Conservation (phyloP, 2,329 filamentous ascomycete species). For the Apiospora marii region DNA sequence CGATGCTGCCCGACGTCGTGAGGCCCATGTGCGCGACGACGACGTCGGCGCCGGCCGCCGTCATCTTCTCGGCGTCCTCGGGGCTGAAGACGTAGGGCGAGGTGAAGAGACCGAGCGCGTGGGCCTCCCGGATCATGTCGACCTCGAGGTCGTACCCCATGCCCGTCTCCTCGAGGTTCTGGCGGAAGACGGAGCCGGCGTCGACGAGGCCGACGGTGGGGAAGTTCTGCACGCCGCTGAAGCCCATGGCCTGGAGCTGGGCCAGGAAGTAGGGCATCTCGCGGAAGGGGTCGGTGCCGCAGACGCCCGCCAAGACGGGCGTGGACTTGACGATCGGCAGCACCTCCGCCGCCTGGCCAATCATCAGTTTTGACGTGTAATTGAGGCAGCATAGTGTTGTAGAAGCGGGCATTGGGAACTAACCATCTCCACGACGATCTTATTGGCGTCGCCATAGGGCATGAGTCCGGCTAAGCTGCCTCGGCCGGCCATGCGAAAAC, state of each 20-base stretch:
- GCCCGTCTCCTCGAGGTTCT: slow-evolving; percentile 74
- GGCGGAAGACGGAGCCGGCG: slow-evolving; percentile 63
- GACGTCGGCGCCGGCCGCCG: slow-evolving; percentile 69
- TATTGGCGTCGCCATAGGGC: slow-evolving; percentile 76
- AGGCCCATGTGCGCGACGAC: slow-evolving; percentile 74
- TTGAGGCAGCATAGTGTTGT: no score
- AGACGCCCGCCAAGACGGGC: slow-evolving; percentile 75
- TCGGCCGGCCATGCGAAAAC: slow-evolving; percentile 76
- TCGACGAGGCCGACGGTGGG: slow-evolving; percentile 77
- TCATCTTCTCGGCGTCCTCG: slow-evolving; percentile 69
- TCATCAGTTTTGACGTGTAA: neutral
- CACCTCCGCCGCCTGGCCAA: slow-evolving; percentile 64
- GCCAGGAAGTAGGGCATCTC: slow-evolving; percentile 66
- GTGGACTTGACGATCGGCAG: slow-evolving; percentile 69
- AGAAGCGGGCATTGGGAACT: slow-evolving; percentile 21
- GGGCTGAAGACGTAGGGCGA: slow-evolving; percentile 75
- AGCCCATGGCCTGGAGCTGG: slow-evolving; percentile 68
- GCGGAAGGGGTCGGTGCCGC: slow-evolving; percentile 74
- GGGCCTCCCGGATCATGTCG: slow-evolving; percentile 69
- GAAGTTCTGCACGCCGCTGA: slow-evolving; percentile 77
- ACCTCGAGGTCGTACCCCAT: slow-evolving; percentile 75
- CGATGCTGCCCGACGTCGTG: slow-evolving; percentile 70
- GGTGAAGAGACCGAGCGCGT: slow-evolving; percentile 67
- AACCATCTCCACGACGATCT: slow-evolving; percentile 74
- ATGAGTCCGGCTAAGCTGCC: slow-evolving; percentile 74